Conservation (phyloP, 1,284 basidiomycete genomes). For the Marasmius sp. region DNA sequence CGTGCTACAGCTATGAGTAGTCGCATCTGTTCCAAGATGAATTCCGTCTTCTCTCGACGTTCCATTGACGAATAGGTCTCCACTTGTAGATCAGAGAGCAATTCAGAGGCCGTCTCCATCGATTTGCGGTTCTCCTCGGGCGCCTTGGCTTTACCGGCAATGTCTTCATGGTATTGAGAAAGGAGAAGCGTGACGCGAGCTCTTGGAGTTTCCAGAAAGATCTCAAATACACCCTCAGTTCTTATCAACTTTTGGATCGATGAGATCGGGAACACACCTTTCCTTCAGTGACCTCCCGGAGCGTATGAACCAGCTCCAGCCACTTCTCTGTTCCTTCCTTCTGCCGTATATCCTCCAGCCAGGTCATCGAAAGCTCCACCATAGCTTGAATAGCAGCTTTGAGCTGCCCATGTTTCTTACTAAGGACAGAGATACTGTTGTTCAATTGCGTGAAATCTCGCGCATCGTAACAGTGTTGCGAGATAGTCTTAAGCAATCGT, state of each 20-base stretch:
- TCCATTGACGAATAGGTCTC: slow-evolving; percentile 99
- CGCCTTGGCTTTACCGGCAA: slow-evolving; percentile 45
- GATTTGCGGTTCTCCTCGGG: slow-evolving; percentile 58
- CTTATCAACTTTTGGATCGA: background rate
- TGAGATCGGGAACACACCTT: slow-evolving; percentile 59
- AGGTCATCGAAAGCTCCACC: slow-evolving; percentile 83
- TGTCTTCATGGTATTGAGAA: slow-evolving; percentile 79
- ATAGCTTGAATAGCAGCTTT: slow-evolving; percentile 89
- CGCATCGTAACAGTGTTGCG: slow-evolving; percentile 72
- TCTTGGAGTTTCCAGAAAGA: slow-evolving; percentile 96
- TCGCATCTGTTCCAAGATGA: slow-evolving; percentile 98
- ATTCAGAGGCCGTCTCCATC: slow-evolving; percentile 81
- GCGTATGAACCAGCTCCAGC: slow-evolving; percentile 86
- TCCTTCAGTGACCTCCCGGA: slow-evolving; percentile 93
- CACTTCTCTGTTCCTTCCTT: slow-evolving; percentile 73
- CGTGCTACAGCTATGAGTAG: slow-evolving; percentile 73
- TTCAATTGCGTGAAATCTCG: slow-evolving; percentile 74
- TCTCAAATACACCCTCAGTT: slow-evolving; percentile 46
- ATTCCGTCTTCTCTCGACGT: slow-evolving; percentile 96
- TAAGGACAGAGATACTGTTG: slow-evolving; percentile 69
- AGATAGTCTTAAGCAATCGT: slow-evolving; percentile 75
- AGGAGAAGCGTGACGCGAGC: slow-evolving; percentile 90
- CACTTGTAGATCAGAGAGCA: slow-evolving; percentile 94
- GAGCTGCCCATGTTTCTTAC: slow-evolving; percentile 97
- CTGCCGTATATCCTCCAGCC: slow-evolving; percentile 74